Evolutionary conservation across 2,329 filamentous ascomycete species (phyloP).

Genomic region (Aaosphaeria pasadenensis): DNA sequence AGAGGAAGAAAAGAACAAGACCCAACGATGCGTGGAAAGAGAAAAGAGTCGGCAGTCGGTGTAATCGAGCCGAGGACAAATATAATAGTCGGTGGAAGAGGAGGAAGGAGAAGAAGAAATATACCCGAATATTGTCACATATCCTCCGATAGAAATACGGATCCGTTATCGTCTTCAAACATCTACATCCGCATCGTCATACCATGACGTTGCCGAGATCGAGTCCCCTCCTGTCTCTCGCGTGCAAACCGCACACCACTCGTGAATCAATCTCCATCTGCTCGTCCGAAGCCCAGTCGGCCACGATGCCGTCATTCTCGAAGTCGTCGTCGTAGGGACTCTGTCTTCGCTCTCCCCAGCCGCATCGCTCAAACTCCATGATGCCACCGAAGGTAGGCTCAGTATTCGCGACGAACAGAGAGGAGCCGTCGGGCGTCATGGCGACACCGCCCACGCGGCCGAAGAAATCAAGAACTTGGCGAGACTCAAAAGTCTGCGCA

Average conservation of each 20-base stretch:
- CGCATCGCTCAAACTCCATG: conserved; percentile 56
- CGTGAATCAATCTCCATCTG: conserved; percentile 11
- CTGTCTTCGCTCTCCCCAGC: conserved; percentile 17
- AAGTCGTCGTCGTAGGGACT: conserved; percentile 16
- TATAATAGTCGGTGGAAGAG: too few relatives aligned
- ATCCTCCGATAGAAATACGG: neutral
- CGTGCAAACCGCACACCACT: conserved; percentile 9
- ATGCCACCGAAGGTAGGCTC: conserved; percentile 66
- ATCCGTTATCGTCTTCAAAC: conserved; percentile 2
- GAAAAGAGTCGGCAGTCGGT: too few relatives aligned
- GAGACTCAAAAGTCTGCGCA: conserved; percentile 59
- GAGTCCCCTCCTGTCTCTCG: conserved; percentile 20
- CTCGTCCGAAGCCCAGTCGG: conserved; percentile 22
- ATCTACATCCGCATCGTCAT: conserved; percentile 29
- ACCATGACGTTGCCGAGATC: conserved; percentile 23
- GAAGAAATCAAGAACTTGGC: conserved; percentile 71
- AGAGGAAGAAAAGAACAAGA: too few relatives aligned
- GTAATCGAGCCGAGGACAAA: too few relatives aligned
- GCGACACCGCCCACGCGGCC: conserved; percentile 69
- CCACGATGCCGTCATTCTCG: conserved; percentile 17
- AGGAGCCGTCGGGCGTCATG: conserved; percentile 65
- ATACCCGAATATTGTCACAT: neutral
- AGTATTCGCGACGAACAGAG: conserved; percentile 66
- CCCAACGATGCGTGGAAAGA: too few relatives aligned
- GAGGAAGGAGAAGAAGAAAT: neutral